These are phyloP conservation scores for Malus orientalis DNA, from an alignment of 306 rosid genomes.

Conservation along the genomic window DNA sequence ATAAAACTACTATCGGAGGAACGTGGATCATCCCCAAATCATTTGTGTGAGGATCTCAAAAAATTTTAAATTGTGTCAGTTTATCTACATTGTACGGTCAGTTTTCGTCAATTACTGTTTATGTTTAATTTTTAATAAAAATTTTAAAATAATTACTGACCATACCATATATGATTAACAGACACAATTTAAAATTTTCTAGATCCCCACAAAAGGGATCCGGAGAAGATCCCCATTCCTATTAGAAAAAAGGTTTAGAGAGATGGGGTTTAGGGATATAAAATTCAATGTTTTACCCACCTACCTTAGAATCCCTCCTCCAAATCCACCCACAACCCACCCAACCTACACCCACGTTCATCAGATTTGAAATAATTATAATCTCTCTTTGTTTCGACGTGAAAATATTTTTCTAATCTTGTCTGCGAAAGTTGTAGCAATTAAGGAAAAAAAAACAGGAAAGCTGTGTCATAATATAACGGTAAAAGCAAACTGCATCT, in stretches of 20 bases:
- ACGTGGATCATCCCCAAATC: no score
- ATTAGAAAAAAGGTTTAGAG: not conserved
- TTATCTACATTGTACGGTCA: fast-evolving
- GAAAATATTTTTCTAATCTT: not conserved
- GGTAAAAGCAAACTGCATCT: not conserved
- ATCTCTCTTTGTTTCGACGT: not conserved
- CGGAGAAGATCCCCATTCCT: fast-evolving
- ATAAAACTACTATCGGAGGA: no score
- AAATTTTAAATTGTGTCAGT: fast-evolving
- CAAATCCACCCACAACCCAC: constrained; percentile 16
- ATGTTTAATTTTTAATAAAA: no score
- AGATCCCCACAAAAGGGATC: no score
- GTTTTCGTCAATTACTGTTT: no score
- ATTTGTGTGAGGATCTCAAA: fast-evolving
- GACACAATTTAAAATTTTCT: no score
- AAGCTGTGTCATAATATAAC: not conserved
- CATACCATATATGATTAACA: fast-evolving
- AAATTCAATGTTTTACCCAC: constrained; percentile 9
- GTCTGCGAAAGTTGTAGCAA: not conserved
- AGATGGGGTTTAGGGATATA: not conserved
- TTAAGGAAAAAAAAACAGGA: no score
- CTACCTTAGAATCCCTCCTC: constrained; percentile 4
- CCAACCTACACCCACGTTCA: constrained; percentile 10
- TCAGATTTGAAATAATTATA: not conserved
- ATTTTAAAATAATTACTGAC: no score